Evolutionary conservation across 495 filamentous ascomycete species (phyloP).

Genomic region (Niebla homalea): DNA sequence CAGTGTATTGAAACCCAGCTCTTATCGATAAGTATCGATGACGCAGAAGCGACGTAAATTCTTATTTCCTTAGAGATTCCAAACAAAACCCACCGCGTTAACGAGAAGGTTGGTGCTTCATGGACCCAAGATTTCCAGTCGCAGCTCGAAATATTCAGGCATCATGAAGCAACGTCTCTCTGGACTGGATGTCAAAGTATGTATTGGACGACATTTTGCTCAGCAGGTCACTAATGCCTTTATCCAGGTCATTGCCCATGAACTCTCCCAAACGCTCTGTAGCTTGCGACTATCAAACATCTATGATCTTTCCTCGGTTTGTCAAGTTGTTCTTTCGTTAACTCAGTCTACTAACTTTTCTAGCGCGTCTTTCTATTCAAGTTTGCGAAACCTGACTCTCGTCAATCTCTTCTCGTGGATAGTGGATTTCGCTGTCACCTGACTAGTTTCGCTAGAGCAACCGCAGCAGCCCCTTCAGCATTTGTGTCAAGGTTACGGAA

Average conservation of each 20-base stretch:
- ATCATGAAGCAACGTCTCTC: conserved; percentile 98
- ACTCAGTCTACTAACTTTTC: neutral
- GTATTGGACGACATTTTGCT: neutral
- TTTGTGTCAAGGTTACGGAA: conserved; percentile 81
- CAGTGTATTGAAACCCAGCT: too few species aligned
- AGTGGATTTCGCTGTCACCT: conserved; percentile 93
- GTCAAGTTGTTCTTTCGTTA: conserved; percentile 4
- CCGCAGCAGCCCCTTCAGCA: conserved; percentile 64
- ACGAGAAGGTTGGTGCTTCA: too few species aligned
- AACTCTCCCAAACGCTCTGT: conserved; percentile 63
- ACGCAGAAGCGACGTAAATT: neutral
- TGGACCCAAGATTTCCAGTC: too few species aligned
- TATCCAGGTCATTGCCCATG: conserved; percentile 77
- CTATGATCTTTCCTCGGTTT: conserved; percentile 80
- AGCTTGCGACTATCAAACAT: conserved; percentile 78
- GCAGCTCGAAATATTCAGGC: too few species aligned
- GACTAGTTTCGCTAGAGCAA: conserved; percentile 74
- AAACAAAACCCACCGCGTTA: too few species aligned
- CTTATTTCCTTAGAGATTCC: too few species aligned
- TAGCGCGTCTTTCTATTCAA: conserved; percentile 90
- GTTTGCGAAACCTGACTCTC: conserved; percentile 68
- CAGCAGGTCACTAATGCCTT: neutral
- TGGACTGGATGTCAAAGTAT: conserved; percentile 76
- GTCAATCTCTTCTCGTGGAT: conserved; percentile 81
- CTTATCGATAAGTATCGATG: too few species aligned